Conservation (phyloP, 2,329 filamentous ascomycete species). For the Fusarium sp. region DNA sequence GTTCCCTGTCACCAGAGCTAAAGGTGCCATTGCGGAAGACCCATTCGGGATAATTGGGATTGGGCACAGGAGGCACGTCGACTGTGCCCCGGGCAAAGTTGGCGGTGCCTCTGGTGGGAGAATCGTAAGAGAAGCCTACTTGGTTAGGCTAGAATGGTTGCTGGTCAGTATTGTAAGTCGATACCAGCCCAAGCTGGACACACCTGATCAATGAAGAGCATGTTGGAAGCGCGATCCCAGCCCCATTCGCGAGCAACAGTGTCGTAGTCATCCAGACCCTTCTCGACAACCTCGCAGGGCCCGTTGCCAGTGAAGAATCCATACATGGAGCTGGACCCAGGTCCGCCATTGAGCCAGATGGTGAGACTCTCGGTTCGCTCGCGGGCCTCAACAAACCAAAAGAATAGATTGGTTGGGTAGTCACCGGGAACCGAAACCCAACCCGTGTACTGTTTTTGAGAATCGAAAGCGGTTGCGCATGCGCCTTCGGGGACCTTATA, state of each 20-base stretch:
- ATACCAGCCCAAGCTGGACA: slow-evolving; percentile 25
- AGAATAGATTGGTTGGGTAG: slow-evolving; percentile 64
- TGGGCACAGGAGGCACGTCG: slow-evolving; percentile 42
- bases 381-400: slow-evolving; percentile 63
- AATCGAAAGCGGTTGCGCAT: slow-evolving; percentile 73
- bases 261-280: slow-evolving; percentile 60
- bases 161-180: slow-evolving; percentile 14
- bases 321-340: slow-evolving; percentile 73
- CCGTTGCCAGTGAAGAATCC: slow-evolving; percentile 73
- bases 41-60: slow-evolving; percentile 42
- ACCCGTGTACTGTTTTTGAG: slow-evolving; percentile 77
- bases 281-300: slow-evolving; percentile 63
- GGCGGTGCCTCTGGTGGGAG: slow-evolving; percentile 69
- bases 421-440: slow-evolving; percentile 73
- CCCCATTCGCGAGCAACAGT: slow-evolving; percentile 72
- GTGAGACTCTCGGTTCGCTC: slow-evolving; percentile 58
- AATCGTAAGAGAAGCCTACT: slow-evolving; percentile 77
- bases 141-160: slow-evolving; percentile 70
- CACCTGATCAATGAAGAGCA: slow-evolving; percentile 70
- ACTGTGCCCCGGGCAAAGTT: slow-evolving; percentile 57
- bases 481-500: slow-evolving; percentile 73
- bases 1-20: slow-evolving; percentile 61
- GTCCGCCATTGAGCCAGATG: slow-evolving; percentile 77
- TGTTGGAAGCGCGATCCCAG: slow-evolving; percentile 69
- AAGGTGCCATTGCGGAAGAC: slow-evolving; percentile 74